These are phyloP conservation scores for Syzygium malaccense DNA, from an alignment of 441 rosid genomes.

Conservation along the genomic window DNA sequence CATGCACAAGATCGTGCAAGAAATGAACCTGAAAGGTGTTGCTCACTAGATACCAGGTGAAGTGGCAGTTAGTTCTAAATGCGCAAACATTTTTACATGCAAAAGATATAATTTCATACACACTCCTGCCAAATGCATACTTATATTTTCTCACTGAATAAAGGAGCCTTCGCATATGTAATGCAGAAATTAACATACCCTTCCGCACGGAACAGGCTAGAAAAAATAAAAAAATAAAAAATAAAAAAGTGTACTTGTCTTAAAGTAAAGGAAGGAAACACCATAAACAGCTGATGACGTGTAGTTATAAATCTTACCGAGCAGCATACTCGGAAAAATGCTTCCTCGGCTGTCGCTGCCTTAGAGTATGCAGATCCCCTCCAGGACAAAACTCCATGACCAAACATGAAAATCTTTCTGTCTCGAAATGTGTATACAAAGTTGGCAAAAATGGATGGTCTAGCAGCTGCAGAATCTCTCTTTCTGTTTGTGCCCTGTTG, in stretches of 20 bases:
- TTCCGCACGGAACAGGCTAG: background rate
- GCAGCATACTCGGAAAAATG: slow-evolving; percentile 96
- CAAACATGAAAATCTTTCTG: slow-evolving; percentile 88
- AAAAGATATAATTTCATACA: background rate
- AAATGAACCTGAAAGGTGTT: background rate
- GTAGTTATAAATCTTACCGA: slow-evolving; percentile 38
- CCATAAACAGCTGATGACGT: background rate
- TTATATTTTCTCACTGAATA: background rate
- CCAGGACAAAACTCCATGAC: slow-evolving; percentile 98
- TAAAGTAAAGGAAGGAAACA: background rate
- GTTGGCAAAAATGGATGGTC: slow-evolving; percentile 98
- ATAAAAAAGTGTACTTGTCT: background rate
- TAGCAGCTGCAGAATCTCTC: slow-evolving; percentile 86
- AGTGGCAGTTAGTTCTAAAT: background rate
- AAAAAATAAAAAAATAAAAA: background rate
- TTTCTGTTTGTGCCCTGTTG: slow-evolving; percentile 90
- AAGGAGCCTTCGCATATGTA: background rate
- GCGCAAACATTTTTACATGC: background rate
- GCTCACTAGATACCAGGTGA: background rate
- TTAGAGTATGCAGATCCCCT: slow-evolving; percentile 87
- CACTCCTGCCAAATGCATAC: background rate
- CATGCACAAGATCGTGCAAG: background rate
- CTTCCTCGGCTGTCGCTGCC: slow-evolving; percentile 93
- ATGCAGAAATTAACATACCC: background rate
- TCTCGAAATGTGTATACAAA: slow-evolving; percentile 88